Evolutionary conservation across 495 filamentous ascomycete species (phyloP).

Genomic region (Xylona heveae): DNA sequence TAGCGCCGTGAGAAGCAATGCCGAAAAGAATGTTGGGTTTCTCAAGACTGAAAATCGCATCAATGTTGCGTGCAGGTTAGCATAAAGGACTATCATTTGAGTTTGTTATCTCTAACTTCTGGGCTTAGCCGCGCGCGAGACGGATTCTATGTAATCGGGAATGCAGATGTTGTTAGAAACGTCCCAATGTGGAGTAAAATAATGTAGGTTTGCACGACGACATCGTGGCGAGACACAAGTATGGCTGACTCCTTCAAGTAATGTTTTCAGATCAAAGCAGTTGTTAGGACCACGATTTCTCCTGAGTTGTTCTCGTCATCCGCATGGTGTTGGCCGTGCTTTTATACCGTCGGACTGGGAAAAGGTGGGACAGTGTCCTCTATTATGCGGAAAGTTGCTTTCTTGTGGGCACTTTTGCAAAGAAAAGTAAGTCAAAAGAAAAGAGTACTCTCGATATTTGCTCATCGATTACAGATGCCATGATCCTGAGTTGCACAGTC

Average conservation of each 20-base stretch:
- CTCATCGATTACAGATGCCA: conserved; percentile 37
- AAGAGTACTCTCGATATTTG: conserved; percentile 30
- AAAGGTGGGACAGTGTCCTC: conserved; percentile 46
- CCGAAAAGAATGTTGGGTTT: conserved; percentile 42
- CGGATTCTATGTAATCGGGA: conserved; percentile 74
- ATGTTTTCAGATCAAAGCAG: conserved; percentile 35
- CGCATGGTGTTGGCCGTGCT: too few species aligned
- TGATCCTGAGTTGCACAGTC: too few species aligned
- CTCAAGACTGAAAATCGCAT: conserved; percentile 55
- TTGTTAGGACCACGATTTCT: conserved; percentile 31
- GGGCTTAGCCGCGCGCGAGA: conserved; percentile 48
- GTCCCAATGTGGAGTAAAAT: conserved; percentile 55
- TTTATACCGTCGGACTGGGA: too few species aligned
- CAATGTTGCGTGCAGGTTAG: conserved; percentile 60
- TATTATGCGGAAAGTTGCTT: conserved; percentile 40
- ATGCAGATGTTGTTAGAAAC: conserved; percentile 30
- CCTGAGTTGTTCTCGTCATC: too few species aligned
- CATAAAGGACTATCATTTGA: too few species aligned
- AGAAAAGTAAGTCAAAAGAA: conserved; percentile 50
- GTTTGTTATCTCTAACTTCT: too few species aligned
- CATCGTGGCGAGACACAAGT: conserved; percentile 30
- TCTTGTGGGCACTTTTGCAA: conserved; percentile 50
- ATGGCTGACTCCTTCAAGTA: conserved; percentile 28
- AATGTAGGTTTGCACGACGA: conserved; percentile 25
- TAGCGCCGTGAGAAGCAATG: conserved; percentile 61